phyloP scores from a whole-genome alignment of 495 filamentous ascomycete genomes.

The Aspergillus cristatus region DNA sequence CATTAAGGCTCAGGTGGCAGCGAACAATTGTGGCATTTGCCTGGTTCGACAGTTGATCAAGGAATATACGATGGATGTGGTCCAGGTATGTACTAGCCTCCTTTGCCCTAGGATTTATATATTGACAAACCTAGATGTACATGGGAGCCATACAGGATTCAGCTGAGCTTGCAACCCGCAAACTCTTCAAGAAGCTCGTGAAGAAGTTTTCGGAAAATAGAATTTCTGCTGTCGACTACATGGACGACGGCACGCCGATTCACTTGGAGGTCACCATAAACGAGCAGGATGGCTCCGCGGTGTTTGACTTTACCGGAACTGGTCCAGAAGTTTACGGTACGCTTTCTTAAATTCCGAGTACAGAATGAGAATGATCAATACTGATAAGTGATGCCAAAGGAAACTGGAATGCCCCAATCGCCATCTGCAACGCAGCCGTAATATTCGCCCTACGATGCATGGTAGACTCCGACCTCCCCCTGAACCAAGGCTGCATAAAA shows the following conservation, averaged over 20 bases:
- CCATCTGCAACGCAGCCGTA: constrained; percentile 70
- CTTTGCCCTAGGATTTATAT: too few species aligned
- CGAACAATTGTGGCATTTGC: constrained; percentile 90
- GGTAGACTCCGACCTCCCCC: constrained; percentile 79
- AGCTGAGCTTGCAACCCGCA: constrained; percentile 72
- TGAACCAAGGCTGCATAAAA: constrained; percentile 87
- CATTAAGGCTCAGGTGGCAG: constrained; percentile 87
- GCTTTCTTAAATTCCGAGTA: too few species aligned
- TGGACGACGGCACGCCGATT: constrained; percentile 96
- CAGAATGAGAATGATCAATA: too few species aligned
- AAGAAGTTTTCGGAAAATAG: constrained; percentile 61
- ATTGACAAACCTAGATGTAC: too few species aligned
- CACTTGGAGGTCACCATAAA: constrained; percentile 78
- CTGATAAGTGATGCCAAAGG: too few species aligned
- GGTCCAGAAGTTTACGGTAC: constrained; percentile 76
- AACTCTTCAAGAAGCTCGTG: constrained; percentile 65
- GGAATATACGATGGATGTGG: constrained; percentile 83
- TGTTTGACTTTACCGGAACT: constrained; percentile 79
- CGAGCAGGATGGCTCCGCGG: constrained; percentile 70
- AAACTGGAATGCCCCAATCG: constrained; percentile 85
- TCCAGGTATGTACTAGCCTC: too few species aligned
- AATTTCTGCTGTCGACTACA: constrained; percentile 80
- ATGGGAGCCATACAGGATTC: constrained; percentile 91
- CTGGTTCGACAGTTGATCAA: constrained; percentile 73
- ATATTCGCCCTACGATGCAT: constrained; percentile 65